Evolutionary conservation across 306 rosid species (phyloP), one percentile per base, ranked within the genome.

Genomic region (Crataegus laevigata): DNA sequence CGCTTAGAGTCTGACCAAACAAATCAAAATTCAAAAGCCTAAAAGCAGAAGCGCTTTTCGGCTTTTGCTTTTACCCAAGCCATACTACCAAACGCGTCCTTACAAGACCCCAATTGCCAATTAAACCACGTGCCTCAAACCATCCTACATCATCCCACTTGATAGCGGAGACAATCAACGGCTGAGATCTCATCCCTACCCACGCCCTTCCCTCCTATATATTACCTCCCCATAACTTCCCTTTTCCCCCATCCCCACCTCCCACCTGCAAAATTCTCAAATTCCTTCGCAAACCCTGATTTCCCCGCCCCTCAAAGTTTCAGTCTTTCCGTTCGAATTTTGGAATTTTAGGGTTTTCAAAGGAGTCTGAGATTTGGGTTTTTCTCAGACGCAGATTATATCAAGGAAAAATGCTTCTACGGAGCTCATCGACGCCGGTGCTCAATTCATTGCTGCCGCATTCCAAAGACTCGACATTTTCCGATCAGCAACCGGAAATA

Each of bases 401-500:
- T 11, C 1, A 28, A 61, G n/a, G 4, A 52, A 61, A 21, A 40
- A 82, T 85, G 88, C 88, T 85, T 76, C 68, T 85, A 65, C 71
- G 84, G 51, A 85, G 78, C 72, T 73, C 84, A 9, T 85, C 88
- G 6, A 52, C 84, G 64, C 86, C 86, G 36, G 19, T 79, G 25
- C 84, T 76, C 34, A 79, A 81, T 50, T 71, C 86, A 82, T 85
- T 86, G 84, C 74, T 73, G 3, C 80, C 80, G 9, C 82, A 68
- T 43, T 54, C 64, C n/a, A 79, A 51, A 61, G 82, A 79, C 50
- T 19, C 69, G 3, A 29, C 74, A 14, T 75, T 70, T 0, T 42
- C 69, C 38, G 84, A 79, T 15, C 68, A 29, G 34, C 68, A 63
- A 24, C 36, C 62, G 13, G 88, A 79, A 60, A 50, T 74, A 2